phyloP scores from a whole-genome alignment of 306 rosid species.

The Lagenaria siceraria region DNA sequence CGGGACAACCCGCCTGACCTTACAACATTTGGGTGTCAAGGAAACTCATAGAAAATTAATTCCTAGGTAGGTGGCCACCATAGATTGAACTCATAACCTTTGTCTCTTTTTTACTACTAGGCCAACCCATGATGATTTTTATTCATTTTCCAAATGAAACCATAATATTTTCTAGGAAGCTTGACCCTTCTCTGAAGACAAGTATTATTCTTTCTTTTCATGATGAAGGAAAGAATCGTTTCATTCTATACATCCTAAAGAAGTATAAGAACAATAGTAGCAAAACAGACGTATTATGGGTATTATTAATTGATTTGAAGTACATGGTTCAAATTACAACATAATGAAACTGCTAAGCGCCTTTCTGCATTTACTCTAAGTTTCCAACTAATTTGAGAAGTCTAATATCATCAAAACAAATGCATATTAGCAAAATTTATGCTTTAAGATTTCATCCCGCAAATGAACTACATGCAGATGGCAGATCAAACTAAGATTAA shows the following conservation, averaged over 20 bases:
- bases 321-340: not conserved
- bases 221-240: not conserved
- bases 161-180: not conserved
- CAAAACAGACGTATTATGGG: not conserved
- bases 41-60: no score
- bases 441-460: not conserved
- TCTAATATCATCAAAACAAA: not conserved
- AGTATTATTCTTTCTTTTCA: not conserved
- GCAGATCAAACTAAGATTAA: not conserved
- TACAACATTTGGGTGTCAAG: no score
- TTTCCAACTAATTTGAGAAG: not conserved
- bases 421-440: not conserved
- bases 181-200: not conserved
- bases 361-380: not conserved
- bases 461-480: not conserved
- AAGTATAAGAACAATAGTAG: not conserved
- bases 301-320: not conserved
- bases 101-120: no score
- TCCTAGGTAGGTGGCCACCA: no score
- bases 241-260: not conserved
- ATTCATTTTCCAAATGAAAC: no score
- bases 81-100: no score
- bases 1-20: no score
- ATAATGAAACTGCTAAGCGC: not conserved
- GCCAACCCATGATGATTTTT: no score